phyloP scores from a whole-genome alignment of 306 rosid species.

The Begonia peltatifolia region DNA sequence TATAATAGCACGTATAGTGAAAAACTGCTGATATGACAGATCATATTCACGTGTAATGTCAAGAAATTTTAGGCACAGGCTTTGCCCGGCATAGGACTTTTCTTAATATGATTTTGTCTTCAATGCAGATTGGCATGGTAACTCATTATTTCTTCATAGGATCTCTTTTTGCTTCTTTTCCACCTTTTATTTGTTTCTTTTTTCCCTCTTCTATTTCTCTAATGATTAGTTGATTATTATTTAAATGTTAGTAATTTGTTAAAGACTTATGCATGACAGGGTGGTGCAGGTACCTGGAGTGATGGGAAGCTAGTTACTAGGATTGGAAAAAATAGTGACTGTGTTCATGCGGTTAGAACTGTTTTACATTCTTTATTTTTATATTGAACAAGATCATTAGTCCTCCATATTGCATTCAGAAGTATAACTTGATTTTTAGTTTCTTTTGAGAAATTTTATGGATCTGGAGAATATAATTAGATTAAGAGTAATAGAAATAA shows the following conservation, averaged over 20 bases:
- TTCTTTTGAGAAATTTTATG: constrained; percentile 1
- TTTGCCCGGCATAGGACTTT: too few relatives aligned
- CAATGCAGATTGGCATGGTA: not conserved
- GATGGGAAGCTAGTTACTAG: constrained; percentile 93
- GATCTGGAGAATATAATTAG: too few relatives aligned
- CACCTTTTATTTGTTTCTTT: not conserved
- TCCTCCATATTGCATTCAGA: too few relatives aligned
- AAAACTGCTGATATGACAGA: too few relatives aligned
- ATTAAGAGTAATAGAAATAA: too few relatives aligned
- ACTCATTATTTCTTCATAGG: not conserved
- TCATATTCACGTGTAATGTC: too few relatives aligned
- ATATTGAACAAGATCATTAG: not conserved
- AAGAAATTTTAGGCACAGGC: too few relatives aligned
- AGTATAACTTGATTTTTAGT: not conserved
- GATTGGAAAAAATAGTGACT: constrained; percentile 88
- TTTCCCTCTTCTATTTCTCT: not conserved
- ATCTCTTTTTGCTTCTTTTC: not conserved
- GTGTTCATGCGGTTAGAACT: constrained; percentile 67
- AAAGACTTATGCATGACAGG: constrained; percentile 94
- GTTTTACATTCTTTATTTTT: not conserved
- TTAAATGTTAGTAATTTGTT: constrained; percentile 28
- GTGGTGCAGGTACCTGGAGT: constrained; percentile 99
- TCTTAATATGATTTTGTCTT: not conserved
- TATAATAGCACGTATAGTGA: too few relatives aligned
- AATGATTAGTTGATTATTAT: not conserved